These are phyloP conservation scores for Reticulascus tulasneorum DNA, from an alignment of 2,329 filamentous ascomycete genomes.

Conservation along the genomic window DNA sequence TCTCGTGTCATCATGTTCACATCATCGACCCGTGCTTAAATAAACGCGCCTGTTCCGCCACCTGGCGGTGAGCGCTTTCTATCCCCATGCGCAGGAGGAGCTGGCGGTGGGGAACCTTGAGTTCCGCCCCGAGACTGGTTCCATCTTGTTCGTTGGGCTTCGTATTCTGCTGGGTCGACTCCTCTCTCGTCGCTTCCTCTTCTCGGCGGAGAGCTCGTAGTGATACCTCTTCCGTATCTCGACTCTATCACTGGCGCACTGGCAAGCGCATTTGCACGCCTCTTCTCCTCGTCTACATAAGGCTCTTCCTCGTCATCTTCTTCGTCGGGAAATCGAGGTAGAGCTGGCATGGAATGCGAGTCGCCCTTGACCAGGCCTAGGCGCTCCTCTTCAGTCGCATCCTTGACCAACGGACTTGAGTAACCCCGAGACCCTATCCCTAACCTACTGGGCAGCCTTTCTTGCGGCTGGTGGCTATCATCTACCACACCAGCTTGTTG, in stretches of 20 bases:
- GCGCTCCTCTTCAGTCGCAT: constrained; percentile 75
- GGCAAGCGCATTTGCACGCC: constrained; percentile 8
- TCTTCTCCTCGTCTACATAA: constrained; percentile 21
- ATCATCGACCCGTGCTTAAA: too few relatives aligned
- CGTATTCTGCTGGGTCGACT: too few relatives aligned
- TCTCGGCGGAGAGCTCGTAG: constrained; percentile 26
- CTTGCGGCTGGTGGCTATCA: constrained; percentile 7
- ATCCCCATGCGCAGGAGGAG: too few relatives aligned
- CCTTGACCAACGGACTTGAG: constrained; percentile 39
- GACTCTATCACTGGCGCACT: constrained; percentile 16
- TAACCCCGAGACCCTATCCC: constrained; percentile 31
- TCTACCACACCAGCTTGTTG: constrained; percentile 21
- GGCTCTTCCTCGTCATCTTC: constrained; percentile 27
- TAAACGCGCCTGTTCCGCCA: too few relatives aligned
- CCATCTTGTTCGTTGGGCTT: too few relatives aligned
- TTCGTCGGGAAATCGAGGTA: constrained; percentile 32
- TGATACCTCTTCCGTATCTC: constrained; percentile 40
- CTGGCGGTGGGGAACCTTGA: too few relatives aligned
- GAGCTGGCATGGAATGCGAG: constrained; percentile 29
- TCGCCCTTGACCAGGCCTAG: constrained; percentile 80
- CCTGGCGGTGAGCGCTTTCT: too few relatives aligned
- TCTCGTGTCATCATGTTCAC: too few relatives aligned
- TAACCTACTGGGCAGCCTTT: constrained; percentile 12
- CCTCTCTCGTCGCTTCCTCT: constrained; percentile 26
- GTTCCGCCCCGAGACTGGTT: too few relatives aligned